phyloP scores from a whole-genome alignment of 2,329 filamentous ascomycete species.

The Claviceps sp. region DNA sequence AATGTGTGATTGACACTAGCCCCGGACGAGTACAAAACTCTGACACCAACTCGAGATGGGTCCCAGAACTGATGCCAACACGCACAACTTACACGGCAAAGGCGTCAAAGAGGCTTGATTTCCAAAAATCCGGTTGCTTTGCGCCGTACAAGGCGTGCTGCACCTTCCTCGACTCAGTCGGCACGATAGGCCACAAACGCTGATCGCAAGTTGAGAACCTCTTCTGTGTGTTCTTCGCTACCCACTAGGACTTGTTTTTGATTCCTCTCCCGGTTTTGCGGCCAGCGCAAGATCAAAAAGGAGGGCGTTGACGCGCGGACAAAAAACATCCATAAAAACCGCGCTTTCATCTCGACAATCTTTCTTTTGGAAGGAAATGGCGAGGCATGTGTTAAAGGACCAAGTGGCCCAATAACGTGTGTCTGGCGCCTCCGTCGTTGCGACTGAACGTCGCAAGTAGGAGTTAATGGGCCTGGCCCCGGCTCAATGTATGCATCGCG shows the following conservation, averaged over 20 bases:
- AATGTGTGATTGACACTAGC: conserved; percentile 8
- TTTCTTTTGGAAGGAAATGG: conserved; percentile 23
- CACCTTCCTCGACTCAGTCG: conserved; percentile 4
- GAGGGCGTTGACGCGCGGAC: conserved; percentile 63
- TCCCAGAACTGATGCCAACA: conserved; percentile 38
- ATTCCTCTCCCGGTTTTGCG: conserved; percentile 52
- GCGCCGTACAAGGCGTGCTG: neutral
- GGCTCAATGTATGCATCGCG: conserved; percentile 34
- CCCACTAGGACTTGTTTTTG: conserved; percentile 92
- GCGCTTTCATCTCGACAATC: conserved; percentile 43
- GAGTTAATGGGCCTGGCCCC: conserved; percentile 45
- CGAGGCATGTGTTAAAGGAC: conserved; percentile 31
- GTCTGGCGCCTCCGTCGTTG: conserved; percentile 34
- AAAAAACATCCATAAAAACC: conserved; percentile 97
- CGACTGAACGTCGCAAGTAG: conserved; percentile 27
- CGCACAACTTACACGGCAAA: neutral
- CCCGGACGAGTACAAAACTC: conserved; percentile 80
- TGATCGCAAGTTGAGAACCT: conserved; percentile 19
- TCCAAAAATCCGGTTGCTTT: neutral
- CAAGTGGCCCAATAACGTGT: conserved; percentile 15
- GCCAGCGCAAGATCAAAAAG: conserved; percentile 22
- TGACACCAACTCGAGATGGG: conserved; percentile 90
- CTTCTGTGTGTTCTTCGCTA: conserved; percentile 73
- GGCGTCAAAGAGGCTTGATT: neutral
- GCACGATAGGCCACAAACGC: neutral